phyloP scores from a whole-genome alignment of 2,329 filamentous ascomycete species.

The Penicillium sp. region DNA sequence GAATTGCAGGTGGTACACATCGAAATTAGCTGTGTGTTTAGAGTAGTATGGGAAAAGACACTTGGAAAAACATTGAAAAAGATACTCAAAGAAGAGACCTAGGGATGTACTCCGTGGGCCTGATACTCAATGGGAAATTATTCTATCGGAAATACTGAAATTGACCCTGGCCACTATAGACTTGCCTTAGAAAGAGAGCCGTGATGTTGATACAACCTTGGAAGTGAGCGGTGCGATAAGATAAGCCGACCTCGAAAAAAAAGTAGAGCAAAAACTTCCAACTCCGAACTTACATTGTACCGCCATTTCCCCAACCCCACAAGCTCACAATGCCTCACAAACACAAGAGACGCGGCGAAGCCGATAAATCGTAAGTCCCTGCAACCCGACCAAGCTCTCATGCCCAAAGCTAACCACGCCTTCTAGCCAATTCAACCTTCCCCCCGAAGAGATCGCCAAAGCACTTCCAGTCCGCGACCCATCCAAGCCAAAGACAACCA shows the following conservation, averaged over 20 bases:
- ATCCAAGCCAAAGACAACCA: conserved; percentile 37
- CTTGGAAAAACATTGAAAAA: too few species aligned
- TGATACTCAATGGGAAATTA: too few species aligned
- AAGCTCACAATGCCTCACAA: conserved; percentile 73
- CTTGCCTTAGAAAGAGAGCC: neutral
- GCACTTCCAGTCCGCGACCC: conserved; percentile 58
- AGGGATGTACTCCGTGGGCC: too few species aligned
- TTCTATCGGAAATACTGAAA: too few species aligned
- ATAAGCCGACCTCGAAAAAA: conserved; percentile 22
- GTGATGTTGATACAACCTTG: neutral
- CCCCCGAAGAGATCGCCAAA: conserved; percentile 61
- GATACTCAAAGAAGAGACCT: too few species aligned
- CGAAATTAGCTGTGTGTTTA: too few species aligned
- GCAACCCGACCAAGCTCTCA: neutral
- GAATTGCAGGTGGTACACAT: too few species aligned
- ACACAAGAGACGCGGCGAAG: conserved; percentile 65
- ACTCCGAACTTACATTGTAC: conserved; percentile 1
- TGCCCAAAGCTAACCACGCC: conserved; percentile 3
- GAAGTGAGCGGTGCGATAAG: conserved; percentile 15
- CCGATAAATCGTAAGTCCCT: conserved; percentile 50
- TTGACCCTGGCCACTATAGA: too few species aligned
- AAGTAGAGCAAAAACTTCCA: conserved; percentile 4
- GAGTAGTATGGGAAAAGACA: too few species aligned
- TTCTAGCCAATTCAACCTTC: conserved; percentile 55
- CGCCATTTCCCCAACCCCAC: conserved; percentile 13